Evolutionary conservation across 2,329 filamentous ascomycete species (phyloP).

Genomic region (Diaporthe sp.): DNA sequence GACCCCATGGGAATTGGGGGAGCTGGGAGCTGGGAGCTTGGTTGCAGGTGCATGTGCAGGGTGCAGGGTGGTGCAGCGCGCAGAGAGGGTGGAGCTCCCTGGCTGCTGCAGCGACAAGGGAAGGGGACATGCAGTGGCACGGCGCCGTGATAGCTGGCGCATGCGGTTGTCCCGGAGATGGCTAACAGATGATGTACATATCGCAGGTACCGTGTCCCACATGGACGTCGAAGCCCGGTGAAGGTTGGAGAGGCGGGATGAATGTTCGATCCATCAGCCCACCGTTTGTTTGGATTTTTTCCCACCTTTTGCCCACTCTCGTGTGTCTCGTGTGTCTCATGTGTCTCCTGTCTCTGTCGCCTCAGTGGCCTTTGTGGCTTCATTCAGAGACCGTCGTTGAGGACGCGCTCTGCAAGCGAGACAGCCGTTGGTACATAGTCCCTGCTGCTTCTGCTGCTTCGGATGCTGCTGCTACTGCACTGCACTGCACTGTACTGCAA

Average conservation of each 20-base stretch:
- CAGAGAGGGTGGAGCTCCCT: neutral
- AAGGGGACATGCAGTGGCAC: slow-evolving; percentile 1
- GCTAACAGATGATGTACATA: slow-evolving; percentile 14
- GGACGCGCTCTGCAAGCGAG: slow-evolving; percentile 5
- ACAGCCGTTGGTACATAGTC: neutral
- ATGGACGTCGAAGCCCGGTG: slow-evolving; percentile 11
- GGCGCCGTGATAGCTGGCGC: neutral
- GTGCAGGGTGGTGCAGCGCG: neutral
- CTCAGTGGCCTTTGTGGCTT: neutral
- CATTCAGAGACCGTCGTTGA: neutral
- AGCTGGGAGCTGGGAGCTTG: slow-evolving; percentile 8
- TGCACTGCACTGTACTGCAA: neutral
- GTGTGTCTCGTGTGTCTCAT: slow-evolving; percentile 9
- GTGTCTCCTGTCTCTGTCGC: neutral
- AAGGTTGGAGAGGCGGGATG: slow-evolving; percentile 23
- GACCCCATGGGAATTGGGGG: slow-evolving; percentile 34
- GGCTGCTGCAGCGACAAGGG: slow-evolving; percentile 12
- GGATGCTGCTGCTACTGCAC: neutral
- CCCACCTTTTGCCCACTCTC: neutral
- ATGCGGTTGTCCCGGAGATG: neutral
- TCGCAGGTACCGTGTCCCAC: slow-evolving; percentile 1
- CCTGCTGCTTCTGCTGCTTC: neutral
- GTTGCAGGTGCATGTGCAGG: slow-evolving; percentile 25
- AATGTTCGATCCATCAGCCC: slow-evolving; percentile 27
- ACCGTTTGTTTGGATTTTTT: neutral